Conservation (phyloP, 805 yeast genomes). For the Candida awuae region DNA sequence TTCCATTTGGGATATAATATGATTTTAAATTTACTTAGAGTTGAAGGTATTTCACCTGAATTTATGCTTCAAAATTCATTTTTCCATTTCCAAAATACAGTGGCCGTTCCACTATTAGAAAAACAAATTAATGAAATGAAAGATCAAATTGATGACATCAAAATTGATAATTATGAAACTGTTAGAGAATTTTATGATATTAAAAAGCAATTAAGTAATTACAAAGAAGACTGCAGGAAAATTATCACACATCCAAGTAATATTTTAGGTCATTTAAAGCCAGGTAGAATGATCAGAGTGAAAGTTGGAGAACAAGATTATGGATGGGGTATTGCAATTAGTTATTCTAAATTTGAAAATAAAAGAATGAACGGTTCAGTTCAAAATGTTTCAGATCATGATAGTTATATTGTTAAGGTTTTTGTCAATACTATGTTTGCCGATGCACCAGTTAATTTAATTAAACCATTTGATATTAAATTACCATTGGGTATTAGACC, state of each 20-base stretch:
- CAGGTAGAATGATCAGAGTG: slow-evolving; percentile 77
- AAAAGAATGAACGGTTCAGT: slow-evolving; percentile 44
- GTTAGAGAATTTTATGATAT: slow-evolving; percentile 80
- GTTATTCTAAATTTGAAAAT: slow-evolving; percentile 45
- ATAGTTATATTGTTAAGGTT: slow-evolving; percentile 81
- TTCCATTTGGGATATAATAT: slow-evolving; percentile 96
- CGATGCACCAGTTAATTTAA: slow-evolving; percentile 76
- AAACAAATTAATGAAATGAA: slow-evolving; percentile 49
- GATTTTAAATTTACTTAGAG: slow-evolving; percentile 93
- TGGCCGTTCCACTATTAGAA: slow-evolving; percentile 83
- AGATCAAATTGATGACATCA: slow-evolving; percentile 38
- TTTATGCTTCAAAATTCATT: slow-evolving; percentile 93
- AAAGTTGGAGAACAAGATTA: slow-evolving; percentile 57
- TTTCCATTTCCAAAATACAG: slow-evolving; percentile 89
- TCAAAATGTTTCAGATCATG: slow-evolving; percentile 69
- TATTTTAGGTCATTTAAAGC: slow-evolving; percentile 72
- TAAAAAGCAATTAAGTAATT: slow-evolving; percentile 59
- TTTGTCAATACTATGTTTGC: slow-evolving; percentile 68
- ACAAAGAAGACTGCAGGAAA: slow-evolving; percentile 68
- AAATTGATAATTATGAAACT: slow-evolving; percentile 64
- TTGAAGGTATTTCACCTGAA: slow-evolving; percentile 97
- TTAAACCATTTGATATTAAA: slow-evolving; percentile 69
- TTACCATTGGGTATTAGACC: slow-evolving; percentile 88
- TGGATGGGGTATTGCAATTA: slow-evolving; percentile 94
- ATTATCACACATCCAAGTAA: slow-evolving; percentile 90